Conservation (phyloP, 192 early-diverging fungal genomes). For the Entomortierella chlamydospora region DNA sequence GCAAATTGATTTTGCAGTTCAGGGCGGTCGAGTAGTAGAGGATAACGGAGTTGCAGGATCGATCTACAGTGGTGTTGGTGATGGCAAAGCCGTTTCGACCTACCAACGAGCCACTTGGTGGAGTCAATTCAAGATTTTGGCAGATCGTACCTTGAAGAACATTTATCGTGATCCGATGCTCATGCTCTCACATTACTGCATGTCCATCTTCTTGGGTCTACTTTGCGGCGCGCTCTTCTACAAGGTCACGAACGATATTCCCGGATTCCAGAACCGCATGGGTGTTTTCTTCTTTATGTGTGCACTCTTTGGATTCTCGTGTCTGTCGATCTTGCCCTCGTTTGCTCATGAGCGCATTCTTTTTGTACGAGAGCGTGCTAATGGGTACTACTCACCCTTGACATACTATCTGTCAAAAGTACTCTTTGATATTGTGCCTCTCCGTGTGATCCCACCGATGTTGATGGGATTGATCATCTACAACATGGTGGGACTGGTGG, state of each 20-base stretch:
- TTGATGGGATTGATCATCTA: constrained; percentile 83
- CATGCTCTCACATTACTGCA: constrained; percentile 34
- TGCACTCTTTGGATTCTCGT: constrained; percentile 77
- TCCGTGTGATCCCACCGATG: constrained; percentile 83
- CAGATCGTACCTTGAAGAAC: constrained; percentile 83
- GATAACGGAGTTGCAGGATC: constrained; percentile 5
- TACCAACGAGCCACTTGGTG: constrained; percentile 66
- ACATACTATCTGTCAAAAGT: constrained; percentile 74
- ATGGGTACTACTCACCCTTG: constrained; percentile 74
- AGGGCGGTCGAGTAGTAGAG: constrained; percentile 6
- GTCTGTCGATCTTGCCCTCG: constrained; percentile 69
- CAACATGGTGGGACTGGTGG: constrained; percentile 82
- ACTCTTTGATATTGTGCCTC: constrained; percentile 79
- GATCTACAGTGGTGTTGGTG: constrained; percentile 14
- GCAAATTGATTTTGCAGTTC: constrained; percentile 38
- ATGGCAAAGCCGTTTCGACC: constrained; percentile 43
- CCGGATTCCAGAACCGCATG: constrained; percentile 82
- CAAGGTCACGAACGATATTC: constrained; percentile 67
- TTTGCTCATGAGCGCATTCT: constrained; percentile 72
- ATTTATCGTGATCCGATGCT: constrained; percentile 61
- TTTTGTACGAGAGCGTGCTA: constrained; percentile 78
- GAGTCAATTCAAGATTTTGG: constrained; percentile 80
- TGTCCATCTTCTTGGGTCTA: constrained; percentile 43
- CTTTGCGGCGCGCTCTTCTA: constrained; percentile 71
- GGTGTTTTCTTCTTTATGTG: constrained; percentile 80